These are phyloP conservation scores for Erodium maritimum DNA, from an alignment of 345 rosid genomes.

Conservation along the genomic window DNA sequence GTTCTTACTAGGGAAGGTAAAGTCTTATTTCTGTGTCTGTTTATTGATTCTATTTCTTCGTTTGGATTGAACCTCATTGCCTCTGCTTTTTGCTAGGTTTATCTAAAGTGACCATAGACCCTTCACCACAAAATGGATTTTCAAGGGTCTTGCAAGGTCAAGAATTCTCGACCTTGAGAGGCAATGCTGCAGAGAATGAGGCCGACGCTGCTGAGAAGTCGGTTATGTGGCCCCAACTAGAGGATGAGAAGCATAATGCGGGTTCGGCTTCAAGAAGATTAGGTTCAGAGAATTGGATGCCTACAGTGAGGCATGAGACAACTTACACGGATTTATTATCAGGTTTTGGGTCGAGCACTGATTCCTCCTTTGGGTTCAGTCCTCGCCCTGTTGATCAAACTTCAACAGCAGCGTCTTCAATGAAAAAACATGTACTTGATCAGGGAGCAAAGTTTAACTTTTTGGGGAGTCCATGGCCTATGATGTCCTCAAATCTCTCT, in stretches of 20 bases:
- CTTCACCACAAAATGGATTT: slow-evolving; percentile 38
- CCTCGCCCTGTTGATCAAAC: slow-evolving; percentile 29
- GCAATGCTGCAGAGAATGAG: slow-evolving; percentile 22
- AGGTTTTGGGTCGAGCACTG: slow-evolving; percentile 37
- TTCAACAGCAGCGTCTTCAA: slow-evolving; percentile 10
- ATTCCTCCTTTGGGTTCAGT: slow-evolving; percentile 26
- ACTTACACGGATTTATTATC: slow-evolving; percentile 54
- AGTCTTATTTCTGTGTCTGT: background rate
- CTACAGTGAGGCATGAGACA: slow-evolving; percentile 37
- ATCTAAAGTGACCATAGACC: slow-evolving; percentile 37
- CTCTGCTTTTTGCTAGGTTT: slow-evolving; percentile 19
- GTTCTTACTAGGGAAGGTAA: slow-evolving; percentile 58
- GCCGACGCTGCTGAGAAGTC: slow-evolving; percentile 46
- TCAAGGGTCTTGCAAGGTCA: slow-evolving; percentile 79
- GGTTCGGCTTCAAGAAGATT: slow-evolving; percentile 37
- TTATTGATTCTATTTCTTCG: no score
- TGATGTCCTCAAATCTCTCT: slow-evolving; percentile 38
- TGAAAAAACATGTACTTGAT: slow-evolving; percentile 23
- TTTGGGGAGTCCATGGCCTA: slow-evolving; percentile 33
- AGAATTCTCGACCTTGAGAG: slow-evolving; percentile 62
- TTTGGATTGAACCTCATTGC: no score
- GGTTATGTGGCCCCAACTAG: slow-evolving; percentile 40
- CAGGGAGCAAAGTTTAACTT: slow-evolving; percentile 36
- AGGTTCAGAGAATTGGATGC: slow-evolving; percentile 40
- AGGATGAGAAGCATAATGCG: slow-evolving; percentile 44